phyloP scores from a whole-genome alignment of 176 grass and related monocot genomes.

The Zoysia pacifica region DNA sequence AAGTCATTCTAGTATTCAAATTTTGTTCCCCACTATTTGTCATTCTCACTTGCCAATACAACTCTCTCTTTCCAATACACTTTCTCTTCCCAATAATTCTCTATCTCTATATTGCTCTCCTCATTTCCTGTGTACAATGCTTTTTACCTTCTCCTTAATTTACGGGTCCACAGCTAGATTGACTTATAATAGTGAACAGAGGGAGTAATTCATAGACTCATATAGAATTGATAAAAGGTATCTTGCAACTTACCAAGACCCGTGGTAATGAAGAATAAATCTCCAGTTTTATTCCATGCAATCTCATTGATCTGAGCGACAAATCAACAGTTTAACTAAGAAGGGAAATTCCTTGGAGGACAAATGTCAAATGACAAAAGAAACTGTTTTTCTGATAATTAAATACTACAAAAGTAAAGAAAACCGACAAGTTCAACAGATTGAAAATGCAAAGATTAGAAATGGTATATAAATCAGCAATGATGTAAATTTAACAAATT shows the following conservation, averaged over 20 bases:
- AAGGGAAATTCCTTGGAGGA: background rate
- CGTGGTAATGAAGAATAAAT: conserved; percentile 98
- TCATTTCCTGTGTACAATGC: too few relatives aligned
- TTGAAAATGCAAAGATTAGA: conserved; percentile 25
- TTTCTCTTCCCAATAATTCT: too few relatives aligned
- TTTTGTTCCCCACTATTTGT: too few relatives aligned
- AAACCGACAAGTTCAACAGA: conserved; percentile 4
- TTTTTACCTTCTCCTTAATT: too few relatives aligned
- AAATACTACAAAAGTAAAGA: background rate
- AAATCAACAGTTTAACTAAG: conserved; percentile 44
- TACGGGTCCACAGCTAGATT: too few relatives aligned
- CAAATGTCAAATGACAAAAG: conserved; percentile 13
- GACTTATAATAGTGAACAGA: too few relatives aligned
- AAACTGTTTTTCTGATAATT: background rate
- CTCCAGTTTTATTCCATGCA: conserved; percentile 98
- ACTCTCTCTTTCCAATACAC: too few relatives aligned
- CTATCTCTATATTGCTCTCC: too few relatives aligned
- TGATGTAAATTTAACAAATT: conserved; percentile 15
- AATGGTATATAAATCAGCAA: conserved; percentile 21
- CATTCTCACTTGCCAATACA: too few relatives aligned
- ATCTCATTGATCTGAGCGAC: conserved; percentile 93
- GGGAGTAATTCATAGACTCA: background rate
- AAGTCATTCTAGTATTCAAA: too few relatives aligned
- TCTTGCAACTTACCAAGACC: conserved; percentile 68
- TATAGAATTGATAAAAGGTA: conserved; percentile 14